Evolutionary conservation across 2,329 filamentous ascomycete species (phyloP).

Genomic region (Gnomoniopsis smithogilvyi): DNA sequence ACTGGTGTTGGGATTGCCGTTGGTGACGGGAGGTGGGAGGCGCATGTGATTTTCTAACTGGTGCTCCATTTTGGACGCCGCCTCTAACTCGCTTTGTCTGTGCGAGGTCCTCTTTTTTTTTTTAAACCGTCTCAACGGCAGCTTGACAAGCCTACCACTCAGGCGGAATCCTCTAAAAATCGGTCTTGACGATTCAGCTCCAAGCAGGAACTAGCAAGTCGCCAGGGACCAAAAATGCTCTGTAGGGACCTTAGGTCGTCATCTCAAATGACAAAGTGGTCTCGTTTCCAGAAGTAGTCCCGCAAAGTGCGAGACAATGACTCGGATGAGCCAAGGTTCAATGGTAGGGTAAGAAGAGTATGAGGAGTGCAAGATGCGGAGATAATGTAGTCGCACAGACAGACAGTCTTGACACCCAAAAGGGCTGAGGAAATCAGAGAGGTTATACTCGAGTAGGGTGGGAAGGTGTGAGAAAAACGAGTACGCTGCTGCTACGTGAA

Average conservation of each 20-base stretch:
- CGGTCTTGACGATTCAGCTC: constrained; percentile 7
- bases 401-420: not conserved
- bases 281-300: not conserved
- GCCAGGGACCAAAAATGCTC: not conserved
- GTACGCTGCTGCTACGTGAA: not conserved
- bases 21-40: constrained; percentile 28
- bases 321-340: constrained; percentile 5
- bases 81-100: not conserved
- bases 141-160: not conserved
- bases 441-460: constrained; percentile 1
- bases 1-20: not conserved
- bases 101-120: constrained; percentile 1
- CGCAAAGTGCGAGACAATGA: constrained; percentile 7
- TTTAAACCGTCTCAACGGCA: not conserved
- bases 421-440: not conserved
- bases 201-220: constrained; percentile 7
- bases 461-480: constrained; percentile 1
- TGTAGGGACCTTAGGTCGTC: not conserved
- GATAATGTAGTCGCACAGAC: not conserved
- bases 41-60: constrained; percentile 44
- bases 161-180: constrained; percentile 2
- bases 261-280: constrained; percentile 7
- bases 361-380: not conserved
- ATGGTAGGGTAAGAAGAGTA: not conserved
- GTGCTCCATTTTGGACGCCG: constrained; percentile 10